phyloP scores from a whole-genome alignment of 164 flowering plant species.

The Macadamia integrifolia region DNA sequence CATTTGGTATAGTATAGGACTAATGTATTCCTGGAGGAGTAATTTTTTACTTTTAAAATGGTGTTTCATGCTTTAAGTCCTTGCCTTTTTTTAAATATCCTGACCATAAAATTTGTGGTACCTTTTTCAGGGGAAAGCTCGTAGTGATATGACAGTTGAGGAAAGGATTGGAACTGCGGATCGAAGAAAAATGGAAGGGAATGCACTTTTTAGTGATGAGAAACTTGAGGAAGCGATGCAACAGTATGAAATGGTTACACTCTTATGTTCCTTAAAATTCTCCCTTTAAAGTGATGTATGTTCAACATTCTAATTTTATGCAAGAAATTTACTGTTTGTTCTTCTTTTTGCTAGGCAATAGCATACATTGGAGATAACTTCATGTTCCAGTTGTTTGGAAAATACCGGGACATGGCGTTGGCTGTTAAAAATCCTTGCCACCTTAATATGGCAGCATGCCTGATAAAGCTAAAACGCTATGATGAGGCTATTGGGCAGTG shows the following conservation, averaged over 20 bases:
- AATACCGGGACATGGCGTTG: slow-evolving; percentile 87
- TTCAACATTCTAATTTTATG: not conserved
- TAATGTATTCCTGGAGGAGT: not conserved
- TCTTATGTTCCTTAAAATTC: slow-evolving; percentile 12
- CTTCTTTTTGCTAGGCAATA: slow-evolving; percentile 55
- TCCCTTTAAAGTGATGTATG: too few relatives aligned
- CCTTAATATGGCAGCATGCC: slow-evolving; percentile 89
- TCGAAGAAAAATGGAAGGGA: slow-evolving; percentile 88
- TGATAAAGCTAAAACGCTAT: slow-evolving; percentile 80
- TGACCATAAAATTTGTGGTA: not conserved
- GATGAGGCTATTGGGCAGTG: slow-evolving; percentile 93
- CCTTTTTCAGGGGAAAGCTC: slow-evolving; percentile 73
- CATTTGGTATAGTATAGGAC: too few relatives aligned
- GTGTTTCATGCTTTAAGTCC: not conserved
- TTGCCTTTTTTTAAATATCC: not conserved
- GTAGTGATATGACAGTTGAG: slow-evolving; percentile 93
- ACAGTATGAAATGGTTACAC: slow-evolving; percentile 94
- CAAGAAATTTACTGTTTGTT: slow-evolving; percentile 6
- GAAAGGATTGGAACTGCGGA: slow-evolving; percentile 95
- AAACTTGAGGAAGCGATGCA: slow-evolving; percentile 97
- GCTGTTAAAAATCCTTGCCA: slow-evolving; percentile 98
- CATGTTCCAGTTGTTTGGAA: slow-evolving; percentile 97
- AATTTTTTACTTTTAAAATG: not conserved
- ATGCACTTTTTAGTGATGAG: slow-evolving; percentile 74
- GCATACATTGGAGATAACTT: slow-evolving; percentile 97